These are phyloP conservation scores for Vigna radiata DNA, from an alignment of 306 rosid species.

Conservation along the genomic window DNA sequence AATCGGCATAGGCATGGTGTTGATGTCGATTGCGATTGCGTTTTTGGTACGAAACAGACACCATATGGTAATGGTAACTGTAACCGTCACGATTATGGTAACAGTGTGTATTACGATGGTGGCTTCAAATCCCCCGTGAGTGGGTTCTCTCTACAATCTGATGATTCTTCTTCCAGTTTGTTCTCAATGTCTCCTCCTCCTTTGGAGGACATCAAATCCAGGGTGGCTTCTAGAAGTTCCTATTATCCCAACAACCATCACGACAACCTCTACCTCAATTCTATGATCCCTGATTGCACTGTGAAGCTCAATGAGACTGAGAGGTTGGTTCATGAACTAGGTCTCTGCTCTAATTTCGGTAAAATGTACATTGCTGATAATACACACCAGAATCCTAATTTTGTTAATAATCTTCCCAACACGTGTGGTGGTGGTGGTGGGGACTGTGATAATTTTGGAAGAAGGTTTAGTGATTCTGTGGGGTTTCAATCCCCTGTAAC, in stretches of 20 bases:
- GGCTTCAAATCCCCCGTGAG: conserved; percentile 55
- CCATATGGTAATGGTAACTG: background rate
- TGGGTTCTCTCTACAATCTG: conserved; percentile 59
- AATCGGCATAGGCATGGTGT: conserved; percentile 20
- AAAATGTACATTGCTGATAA: conserved; percentile 49
- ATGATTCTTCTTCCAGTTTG: conserved; percentile 63
- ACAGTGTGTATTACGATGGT: conserved; percentile 45
- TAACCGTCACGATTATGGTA: conserved; percentile 29
- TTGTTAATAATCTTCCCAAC: conserved; percentile 13
- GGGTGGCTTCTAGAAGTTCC: conserved; percentile 33
- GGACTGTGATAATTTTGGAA: conserved; percentile 28
- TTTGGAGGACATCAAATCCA: conserved; percentile 56
- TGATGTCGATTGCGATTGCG: conserved; percentile 1
- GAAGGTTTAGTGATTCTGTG: conserved; percentile 37
- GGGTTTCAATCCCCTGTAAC: conserved; percentile 43
- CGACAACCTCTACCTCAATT: conserved; percentile 39
- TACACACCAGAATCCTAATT: conserved; percentile 39
- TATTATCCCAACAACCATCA: conserved; percentile 19
- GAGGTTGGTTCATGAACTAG: conserved; percentile 54
- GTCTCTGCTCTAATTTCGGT: conserved; percentile 47
- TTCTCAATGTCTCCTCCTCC: conserved; percentile 63
- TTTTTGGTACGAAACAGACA: conserved; percentile 28
- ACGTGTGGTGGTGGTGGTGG: conserved; percentile 10
- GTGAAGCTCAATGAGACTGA: conserved; percentile 4
- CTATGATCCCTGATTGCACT: conserved; percentile 42